Base-by-base conservation (phyloP, 192 early-diverging fungal species). In the Mortierella antarctica region DNA sequence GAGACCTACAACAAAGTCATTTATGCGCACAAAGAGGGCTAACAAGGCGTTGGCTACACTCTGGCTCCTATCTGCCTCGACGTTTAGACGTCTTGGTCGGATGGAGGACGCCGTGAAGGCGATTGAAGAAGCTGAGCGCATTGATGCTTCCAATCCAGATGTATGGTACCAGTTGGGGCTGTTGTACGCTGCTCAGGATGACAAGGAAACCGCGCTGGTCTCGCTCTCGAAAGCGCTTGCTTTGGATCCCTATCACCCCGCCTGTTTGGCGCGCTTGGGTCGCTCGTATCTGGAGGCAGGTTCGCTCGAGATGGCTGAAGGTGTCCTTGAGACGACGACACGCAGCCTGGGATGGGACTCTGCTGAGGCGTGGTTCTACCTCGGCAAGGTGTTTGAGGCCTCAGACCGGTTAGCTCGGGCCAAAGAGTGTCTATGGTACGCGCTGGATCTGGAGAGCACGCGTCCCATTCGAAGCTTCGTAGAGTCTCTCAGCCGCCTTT, bases 291-390 rank as follows among this genome's bases (percentile, higher is more conserved):
- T 89, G 18, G 71, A 84, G 10, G 74, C 77, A n/a, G 76, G 79
- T 9, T 70, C 78, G 5, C 23, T 82, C 18, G 86, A 87, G 58
- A 82, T 89, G 57, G 90, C 89, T 4, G 85, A 89, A 62, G 87
- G 86, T 7, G 50, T 90, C 0, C 71, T 91, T 46, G 86, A 89
- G 18, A 66, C 70, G 4, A 65, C 86, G 6, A 89, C 86, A 12
- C 84, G 84, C 46, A 70, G 85, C 14, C 77, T 74, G 68, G 90
- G 90, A 10, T 91, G 90, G 90, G 86, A 89, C 51, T 83, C 73
- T 65, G 86, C 90, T 21, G 90, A 91, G 78, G 89, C 89, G 15
- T 91, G 90, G 90, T 86, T 83, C 39, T 84, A 83, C 46, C 63
- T 87, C 14, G 88, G 87, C 49, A 83, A 86, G 62, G 74, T 86